Evolutionary conservation across 176 grass and related monocot species (phyloP).

Genomic region (Avena sativa): DNA sequence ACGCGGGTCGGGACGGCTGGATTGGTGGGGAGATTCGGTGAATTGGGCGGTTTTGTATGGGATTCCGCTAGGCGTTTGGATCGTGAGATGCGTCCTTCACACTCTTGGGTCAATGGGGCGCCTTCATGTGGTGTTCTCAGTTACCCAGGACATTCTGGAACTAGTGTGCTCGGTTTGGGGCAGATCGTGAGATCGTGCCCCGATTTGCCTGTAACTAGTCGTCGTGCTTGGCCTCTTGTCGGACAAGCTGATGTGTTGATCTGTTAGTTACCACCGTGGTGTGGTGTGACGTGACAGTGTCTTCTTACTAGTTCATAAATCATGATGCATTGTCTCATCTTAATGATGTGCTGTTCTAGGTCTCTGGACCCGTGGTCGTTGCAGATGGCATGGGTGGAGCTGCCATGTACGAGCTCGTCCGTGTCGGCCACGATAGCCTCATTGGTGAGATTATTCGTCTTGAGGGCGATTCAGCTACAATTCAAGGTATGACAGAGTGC

Average conservation of each 20-base stretch:
- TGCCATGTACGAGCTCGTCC: conserved; percentile 88
- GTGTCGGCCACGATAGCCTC: conserved; percentile 83
- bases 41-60: not conserved
- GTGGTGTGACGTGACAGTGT: too few species aligned
- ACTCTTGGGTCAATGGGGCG: conserved; percentile 14
- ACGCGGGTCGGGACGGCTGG: not conserved
- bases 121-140: not conserved
- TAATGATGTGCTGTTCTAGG: conserved; percentile 42
- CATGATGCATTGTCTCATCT: not conserved
- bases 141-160: not conserved
- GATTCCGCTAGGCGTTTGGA: not conserved
- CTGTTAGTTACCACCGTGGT: not conserved
- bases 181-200: not conserved
- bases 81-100: not conserved
- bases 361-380: conserved; percentile 84
- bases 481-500: conserved; percentile 51
- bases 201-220: not conserved
- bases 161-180: not conserved
- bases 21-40: not conserved
- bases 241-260: not conserved
- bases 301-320: not conserved
- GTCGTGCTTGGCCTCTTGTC: not conserved
- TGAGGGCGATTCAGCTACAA: conserved; percentile 88
- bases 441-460: conserved; percentile 93
- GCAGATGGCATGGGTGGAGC: conserved; percentile 93